Conservation (phyloP, 495 filamentous ascomycete genomes). For the Penicillium pulvis region DNA sequence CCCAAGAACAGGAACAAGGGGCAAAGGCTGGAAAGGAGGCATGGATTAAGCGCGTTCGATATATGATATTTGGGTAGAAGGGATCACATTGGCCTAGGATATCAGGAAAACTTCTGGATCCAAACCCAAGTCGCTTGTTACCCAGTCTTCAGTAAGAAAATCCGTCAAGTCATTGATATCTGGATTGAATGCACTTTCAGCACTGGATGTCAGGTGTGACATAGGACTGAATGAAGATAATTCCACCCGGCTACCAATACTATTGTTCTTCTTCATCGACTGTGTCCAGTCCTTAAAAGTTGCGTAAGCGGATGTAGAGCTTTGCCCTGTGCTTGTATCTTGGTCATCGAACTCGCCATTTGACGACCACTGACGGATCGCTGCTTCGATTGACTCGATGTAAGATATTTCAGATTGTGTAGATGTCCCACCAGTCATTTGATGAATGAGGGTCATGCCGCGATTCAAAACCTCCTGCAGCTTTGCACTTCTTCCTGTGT, state of each 20-base stretch:
- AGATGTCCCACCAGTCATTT: conserved; percentile 25
- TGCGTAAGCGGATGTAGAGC: conserved; percentile 17
- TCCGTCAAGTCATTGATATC: conserved; percentile 15
- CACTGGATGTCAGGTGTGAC: conserved; percentile 10
- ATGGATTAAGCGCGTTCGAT: conserved; percentile 23
- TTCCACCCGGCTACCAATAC: conserved; percentile 7
- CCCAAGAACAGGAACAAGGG: conserved; percentile 3
- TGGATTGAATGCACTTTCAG: conserved; percentile 2
- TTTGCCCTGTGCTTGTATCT: background rate
- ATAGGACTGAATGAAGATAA: conserved; percentile 24
- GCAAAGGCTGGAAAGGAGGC: conserved; percentile 4
- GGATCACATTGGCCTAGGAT: background rate
- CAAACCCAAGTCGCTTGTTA: conserved; percentile 9
- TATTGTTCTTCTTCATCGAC: conserved; percentile 22
- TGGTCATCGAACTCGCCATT: background rate
- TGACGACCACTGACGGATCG: conserved; percentile 16
- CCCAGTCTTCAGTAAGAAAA: conserved; percentile 18
- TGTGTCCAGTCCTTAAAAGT: conserved; percentile 29
- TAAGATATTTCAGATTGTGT: conserved; percentile 26
- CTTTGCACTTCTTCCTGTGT: conserved; percentile 16
- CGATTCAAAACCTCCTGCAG: conserved; percentile 17
- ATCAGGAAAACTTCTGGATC: conserved; percentile 13
- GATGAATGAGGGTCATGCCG: conserved; percentile 23
- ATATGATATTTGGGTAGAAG: conserved; percentile 22
- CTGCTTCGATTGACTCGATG: conserved; percentile 24